Conservation (phyloP, 768 basidiomycete species). For the Boletus pseudopeckii region DNA sequence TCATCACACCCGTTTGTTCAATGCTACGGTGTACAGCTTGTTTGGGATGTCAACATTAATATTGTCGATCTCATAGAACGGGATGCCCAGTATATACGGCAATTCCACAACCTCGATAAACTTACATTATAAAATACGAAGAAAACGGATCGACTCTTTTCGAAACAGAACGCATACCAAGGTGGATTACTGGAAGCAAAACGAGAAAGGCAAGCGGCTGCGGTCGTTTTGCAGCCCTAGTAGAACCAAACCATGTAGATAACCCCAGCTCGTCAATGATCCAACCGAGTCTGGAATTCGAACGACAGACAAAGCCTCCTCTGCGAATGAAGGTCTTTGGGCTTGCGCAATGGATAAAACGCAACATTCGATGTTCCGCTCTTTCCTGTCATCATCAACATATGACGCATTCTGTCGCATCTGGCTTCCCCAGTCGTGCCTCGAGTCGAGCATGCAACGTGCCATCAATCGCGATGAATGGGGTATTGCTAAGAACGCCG, state of each 20-base stretch:
- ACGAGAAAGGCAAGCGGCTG: slow-evolving; percentile 12
- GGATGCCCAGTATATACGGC: slow-evolving; percentile 8
- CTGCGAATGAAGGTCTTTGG: background rate
- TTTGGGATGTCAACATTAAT: slow-evolving; percentile 28
- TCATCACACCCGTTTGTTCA: background rate
- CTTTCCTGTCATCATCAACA: slow-evolving; percentile 27
- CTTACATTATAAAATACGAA: slow-evolving; percentile 26
- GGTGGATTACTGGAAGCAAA: slow-evolving; percentile 28
- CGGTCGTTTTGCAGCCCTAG: slow-evolving; percentile 1
- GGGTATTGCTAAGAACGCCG: slow-evolving; percentile 35
- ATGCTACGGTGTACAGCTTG: slow-evolving; percentile 6
- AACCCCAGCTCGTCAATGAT: background rate
- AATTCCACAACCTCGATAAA: slow-evolving; percentile 19
- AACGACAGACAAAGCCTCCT: background rate
- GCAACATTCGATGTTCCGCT: no score
- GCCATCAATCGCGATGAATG: slow-evolving; percentile 46
- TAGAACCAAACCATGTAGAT: slow-evolving; percentile 1
- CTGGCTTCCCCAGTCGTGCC: slow-evolving; percentile 39
- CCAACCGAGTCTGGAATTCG: background rate
- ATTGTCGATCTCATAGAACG: slow-evolving; percentile 26
- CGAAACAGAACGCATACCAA: slow-evolving; percentile 23
- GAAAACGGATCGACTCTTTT: slow-evolving; percentile 22
- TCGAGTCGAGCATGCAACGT: slow-evolving; percentile 45
- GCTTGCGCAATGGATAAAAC: no score
- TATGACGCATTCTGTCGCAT: slow-evolving; percentile 41